Conservation (phyloP, 495 filamentous ascomycete species). For the Podospora anserina region DNA sequence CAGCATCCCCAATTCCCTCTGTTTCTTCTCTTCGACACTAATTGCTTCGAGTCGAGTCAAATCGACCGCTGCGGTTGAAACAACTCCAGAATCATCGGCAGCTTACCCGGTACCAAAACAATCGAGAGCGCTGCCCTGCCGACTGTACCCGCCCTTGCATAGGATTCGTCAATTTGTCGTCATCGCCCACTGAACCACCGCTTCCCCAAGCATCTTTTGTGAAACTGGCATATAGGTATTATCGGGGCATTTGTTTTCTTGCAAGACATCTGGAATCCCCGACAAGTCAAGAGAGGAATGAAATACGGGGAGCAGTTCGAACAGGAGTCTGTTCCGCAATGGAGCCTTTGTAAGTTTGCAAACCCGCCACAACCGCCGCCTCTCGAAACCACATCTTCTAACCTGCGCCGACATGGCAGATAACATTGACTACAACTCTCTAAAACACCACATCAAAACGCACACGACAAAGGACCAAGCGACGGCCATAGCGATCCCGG, state of each 20-base stretch:
- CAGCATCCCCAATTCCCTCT: background rate
- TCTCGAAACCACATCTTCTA: background rate
- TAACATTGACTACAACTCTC: constrained; percentile 74
- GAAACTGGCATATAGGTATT: background rate
- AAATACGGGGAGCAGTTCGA: constrained; percentile 74
- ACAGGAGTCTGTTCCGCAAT: constrained; percentile 79
- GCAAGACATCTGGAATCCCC: background rate
- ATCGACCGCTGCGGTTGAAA: background rate
- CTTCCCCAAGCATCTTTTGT: constrained; percentile 2
- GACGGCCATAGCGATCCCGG: constrained; percentile 64
- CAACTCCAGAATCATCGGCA: background rate
- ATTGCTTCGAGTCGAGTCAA: background rate
- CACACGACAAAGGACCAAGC: constrained; percentile 60
- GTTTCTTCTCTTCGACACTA: background rate
- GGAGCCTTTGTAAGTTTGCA: constrained; percentile 68
- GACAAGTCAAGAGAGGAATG: constrained; percentile 40
- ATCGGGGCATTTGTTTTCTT: background rate
- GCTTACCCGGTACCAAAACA: background rate
- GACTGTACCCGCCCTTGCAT: background rate
- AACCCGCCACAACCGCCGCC: background rate
- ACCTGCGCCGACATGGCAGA: constrained; percentile 29
- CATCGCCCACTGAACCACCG: background rate
- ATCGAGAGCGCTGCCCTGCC: constrained; percentile 10
- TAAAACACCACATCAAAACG: constrained; percentile 70
- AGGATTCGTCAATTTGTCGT: background rate